These are phyloP conservation scores for Coprinopsis cinerea DNA, from an alignment of 768 basidiomycete species.

Conservation along the genomic window DNA sequence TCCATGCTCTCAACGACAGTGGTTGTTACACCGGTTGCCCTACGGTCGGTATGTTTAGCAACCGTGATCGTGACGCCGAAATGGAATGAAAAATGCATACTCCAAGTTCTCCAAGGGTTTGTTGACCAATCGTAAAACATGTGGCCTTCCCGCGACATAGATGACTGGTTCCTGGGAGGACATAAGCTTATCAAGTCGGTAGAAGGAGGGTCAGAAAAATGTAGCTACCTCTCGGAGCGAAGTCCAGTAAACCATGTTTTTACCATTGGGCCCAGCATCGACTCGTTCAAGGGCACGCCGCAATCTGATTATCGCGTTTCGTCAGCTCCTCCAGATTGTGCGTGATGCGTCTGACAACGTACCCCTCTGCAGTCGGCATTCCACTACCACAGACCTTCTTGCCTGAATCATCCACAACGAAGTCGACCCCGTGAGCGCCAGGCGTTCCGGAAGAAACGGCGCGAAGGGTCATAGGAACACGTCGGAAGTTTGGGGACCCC, in stretches of 20 bases:
- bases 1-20: conserved; percentile 91
- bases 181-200: conserved; percentile 5
- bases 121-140: conserved; percentile 84
- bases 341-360: conserved; percentile 10
- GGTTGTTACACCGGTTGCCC: conserved; percentile 92
- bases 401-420: conserved; percentile 31
- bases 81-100: conserved; percentile 38
- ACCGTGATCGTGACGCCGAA: not conserved
- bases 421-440: conserved; percentile 28
- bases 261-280: conserved; percentile 72
- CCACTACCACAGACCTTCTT: conserved; percentile 83
- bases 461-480: conserved; percentile 59
- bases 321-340: not conserved
- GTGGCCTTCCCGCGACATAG: conserved; percentile 80
- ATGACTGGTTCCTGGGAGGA: conserved; percentile 78
- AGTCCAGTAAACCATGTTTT: conserved; percentile 85
- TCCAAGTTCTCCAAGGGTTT: conserved; percentile 93
- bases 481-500: conserved; percentile 90
- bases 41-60: conserved; percentile 21
- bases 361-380: conserved; percentile 95
- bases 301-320: conserved; percentile 39
- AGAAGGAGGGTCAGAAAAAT: not conserved
- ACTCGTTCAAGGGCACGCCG: conserved; percentile 74
- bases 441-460: conserved; percentile 24
- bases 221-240: conserved; percentile 75